Conservation (phyloP, 1,284 basidiomycete genomes). For the Tausonia pullulans region DNA sequence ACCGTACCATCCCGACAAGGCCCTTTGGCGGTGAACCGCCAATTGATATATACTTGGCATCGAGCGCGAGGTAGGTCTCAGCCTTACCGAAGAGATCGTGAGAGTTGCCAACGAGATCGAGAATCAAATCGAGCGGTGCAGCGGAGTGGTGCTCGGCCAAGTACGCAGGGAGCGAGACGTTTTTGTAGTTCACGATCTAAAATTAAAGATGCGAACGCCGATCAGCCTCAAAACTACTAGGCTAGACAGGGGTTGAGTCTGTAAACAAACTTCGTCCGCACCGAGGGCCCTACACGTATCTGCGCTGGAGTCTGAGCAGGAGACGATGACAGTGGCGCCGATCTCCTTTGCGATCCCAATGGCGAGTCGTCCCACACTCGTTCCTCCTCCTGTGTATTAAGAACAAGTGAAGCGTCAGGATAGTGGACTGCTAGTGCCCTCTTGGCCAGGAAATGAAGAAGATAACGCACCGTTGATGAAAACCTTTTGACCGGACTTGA, state of each 20-base stretch:
- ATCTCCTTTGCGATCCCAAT: conserved; percentile 19
- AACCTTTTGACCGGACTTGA: conserved; percentile 15
- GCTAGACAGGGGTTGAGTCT: neutral
- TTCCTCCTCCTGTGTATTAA: conserved; percentile 1
- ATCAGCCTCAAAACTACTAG: neutral
- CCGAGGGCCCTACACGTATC: conserved; percentile 14
- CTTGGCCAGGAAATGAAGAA: neutral
- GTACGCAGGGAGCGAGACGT: conserved; percentile 14
- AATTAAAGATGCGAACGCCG: neutral
- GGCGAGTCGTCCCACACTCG: conserved; percentile 19
- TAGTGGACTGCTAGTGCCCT: no score
- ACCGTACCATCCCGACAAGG: neutral
- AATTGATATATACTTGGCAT: conserved; percentile 15
- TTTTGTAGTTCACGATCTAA: conserved; percentile 19
- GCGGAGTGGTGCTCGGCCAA: conserved; percentile 11
- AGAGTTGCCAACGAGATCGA: conserved; percentile 18
- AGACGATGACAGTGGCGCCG: conserved; percentile 18
- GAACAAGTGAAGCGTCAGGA: neutral
- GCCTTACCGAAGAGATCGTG: conserved; percentile 10
- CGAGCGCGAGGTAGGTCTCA: conserved; percentile 12
- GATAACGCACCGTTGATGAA: conserved; percentile 18
- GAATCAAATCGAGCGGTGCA: conserved; percentile 18
- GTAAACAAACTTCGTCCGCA: conserved; percentile 15
- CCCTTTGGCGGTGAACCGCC: conserved; percentile 4
- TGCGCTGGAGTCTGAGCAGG: conserved; percentile 15